Base-by-base conservation (phyloP, 805 yeast species). In the Cyberlindnera mrakii region DNA sequence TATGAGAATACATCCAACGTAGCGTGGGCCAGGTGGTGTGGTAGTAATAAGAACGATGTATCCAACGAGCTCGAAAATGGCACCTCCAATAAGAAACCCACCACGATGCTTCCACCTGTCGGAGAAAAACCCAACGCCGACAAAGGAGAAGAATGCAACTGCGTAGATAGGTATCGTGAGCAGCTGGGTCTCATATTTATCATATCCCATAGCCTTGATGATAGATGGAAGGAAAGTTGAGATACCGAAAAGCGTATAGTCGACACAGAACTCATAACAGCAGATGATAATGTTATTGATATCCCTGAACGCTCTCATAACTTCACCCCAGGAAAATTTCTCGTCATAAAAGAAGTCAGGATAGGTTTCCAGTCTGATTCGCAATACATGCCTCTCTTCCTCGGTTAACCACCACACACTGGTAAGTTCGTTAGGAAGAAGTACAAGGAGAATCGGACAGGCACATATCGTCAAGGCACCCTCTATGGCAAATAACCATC, bases 401-500 rank as follows among this genome's bases (percentile, higher is more conserved):
- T 58, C 60, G 19, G 56, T 66, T 44, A 71, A 66, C 55, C 64
- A 66, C 62, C 72, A 68, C 1, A 66, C 59, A 4, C 62, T 60
- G 8, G 61, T 62, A 15, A 67, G 56, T 31, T 65, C 60, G 48
- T 65, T 68, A n/a, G 75, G 74, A 19, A 75, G 49, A 25, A 68
- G 58, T 15, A 57, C 50, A 5, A 55, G 47, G 4, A 66, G 45
- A 0, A 66, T 49, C 6, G 72, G 69, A 5, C 64, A 62, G 13
- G 64, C 64, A 4, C 67, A 53, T 16, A 66, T 47, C 0, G 77
- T 67, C 13, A 74, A 58, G 0, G 67, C 59, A 34, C 80, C 78
- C 54, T 76, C 81, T 20, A 76, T 63, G 6, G 75, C 66, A 48
- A 65, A 76, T 20, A 76, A 60, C 64, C 73, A 75, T 52, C 74